These are phyloP conservation scores for Pseudogymnoascus sp. DNA, from an alignment of 2,329 filamentous ascomycete species.

Conservation along the genomic window DNA sequence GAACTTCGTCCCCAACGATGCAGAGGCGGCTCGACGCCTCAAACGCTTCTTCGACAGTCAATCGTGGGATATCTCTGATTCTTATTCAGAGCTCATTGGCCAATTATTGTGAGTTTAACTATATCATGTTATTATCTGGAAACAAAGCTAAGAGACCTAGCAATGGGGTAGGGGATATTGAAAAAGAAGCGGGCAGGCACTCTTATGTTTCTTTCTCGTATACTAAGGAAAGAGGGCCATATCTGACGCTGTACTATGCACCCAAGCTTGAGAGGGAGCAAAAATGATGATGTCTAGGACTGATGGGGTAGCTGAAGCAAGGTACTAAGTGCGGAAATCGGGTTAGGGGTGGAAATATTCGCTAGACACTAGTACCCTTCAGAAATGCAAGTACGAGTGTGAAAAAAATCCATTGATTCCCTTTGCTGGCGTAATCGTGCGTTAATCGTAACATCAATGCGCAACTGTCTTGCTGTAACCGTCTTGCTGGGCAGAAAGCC, in stretches of 20 bases:
- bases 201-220: not conserved
- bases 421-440: no score
- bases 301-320: no score
- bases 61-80: not conserved
- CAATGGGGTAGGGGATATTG: not conserved
- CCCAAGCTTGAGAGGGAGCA: not conserved
- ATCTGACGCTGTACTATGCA: not conserved
- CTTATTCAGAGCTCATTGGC: not conserved
- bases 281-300: not conserved
- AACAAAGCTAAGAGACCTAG: not conserved
- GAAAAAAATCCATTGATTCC: no score
- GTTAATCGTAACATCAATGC: no score
- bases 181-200: not conserved
- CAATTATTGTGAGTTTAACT: not conserved
- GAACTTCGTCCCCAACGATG: not conserved
- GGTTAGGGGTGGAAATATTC: no score
- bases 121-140: not conserved
- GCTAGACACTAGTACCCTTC: no score
- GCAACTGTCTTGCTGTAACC: no score
- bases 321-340: no score
- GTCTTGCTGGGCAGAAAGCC: no score
- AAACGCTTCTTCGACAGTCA: not conserved
- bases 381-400: no score
- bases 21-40: not conserved
- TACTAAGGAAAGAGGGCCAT: not conserved